Base-by-base conservation (phyloP, 495 filamentous ascomycete genomes). In the Melanomma pulvis-pyrius region DNA sequence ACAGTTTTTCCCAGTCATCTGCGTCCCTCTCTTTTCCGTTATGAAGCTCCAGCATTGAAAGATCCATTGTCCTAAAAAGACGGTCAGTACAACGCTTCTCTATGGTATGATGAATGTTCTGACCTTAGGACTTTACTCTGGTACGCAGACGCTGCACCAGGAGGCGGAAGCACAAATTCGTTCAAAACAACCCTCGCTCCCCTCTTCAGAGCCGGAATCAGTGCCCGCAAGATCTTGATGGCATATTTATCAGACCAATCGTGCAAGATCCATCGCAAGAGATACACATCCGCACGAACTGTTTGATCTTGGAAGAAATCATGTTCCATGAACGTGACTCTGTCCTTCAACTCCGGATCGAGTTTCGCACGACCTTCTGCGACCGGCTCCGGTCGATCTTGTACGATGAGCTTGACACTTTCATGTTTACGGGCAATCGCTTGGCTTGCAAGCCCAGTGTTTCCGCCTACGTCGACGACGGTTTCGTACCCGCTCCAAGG, bases 361-460 rank as follows among this genome's bases (percentile, higher is more conserved):
- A 49, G 39, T 13, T 46, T 28, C 1, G 24, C 25, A 4, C 44
- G 24, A 11, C 73, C 73, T 46, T 69, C 63, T 26, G 73, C 69
- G 25, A 78, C 46, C 12, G 65, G 67, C 9, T 57, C 57, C 2
- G 48, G 53, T 17, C 56, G 41, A 26, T 68, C 65, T 26, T 62
- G 65, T 0, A 63, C 58, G 8, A 68, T 51, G 51, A 62, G 58
- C 11, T 44, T 51, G 19, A 68, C 26, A 24, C 30, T n/a, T 8
- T 52, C 51, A 54, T 57, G 65, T 25, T 53, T 46, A 22, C 55
- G 41, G 2, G 59, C 60, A 28, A 69, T 11, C 12, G 61, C 61
- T 9, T 59, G 19, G 34, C 52, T 49, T 6, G 59, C 61, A 25
- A 28, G 30, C n/a, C 61, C 66, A 7, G 51, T 44, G 2, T 30